phyloP scores from a whole-genome alignment of 2,329 filamentous ascomycete species.

The Neospermospora avenae region DNA sequence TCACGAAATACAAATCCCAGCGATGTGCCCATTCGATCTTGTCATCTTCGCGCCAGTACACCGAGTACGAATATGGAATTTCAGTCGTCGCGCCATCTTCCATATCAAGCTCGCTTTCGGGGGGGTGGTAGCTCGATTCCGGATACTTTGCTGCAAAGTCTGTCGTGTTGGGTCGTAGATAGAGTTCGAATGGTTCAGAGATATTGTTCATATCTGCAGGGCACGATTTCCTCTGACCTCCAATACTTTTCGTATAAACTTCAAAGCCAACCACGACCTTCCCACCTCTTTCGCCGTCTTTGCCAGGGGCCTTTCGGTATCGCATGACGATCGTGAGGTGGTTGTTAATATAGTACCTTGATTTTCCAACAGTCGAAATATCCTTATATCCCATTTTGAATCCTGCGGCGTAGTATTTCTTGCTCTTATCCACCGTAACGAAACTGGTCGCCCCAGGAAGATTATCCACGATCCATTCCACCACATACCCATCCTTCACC shows the following conservation, averaged over 20 bases:
- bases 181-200: conserved; percentile 64
- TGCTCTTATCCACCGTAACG: conserved; percentile 77
- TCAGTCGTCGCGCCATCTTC: conserved; percentile 64
- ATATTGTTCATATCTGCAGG: conserved; percentile 63
- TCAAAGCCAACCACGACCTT: conserved; percentile 87
- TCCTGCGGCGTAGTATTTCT: conserved; percentile 85
- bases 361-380: conserved; percentile 54
- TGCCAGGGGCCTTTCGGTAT: conserved; percentile 68
- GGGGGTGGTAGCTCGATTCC: conserved; percentile 55
- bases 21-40: conserved; percentile 77
- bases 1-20: conserved; percentile 88
- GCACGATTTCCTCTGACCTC: conserved; percentile 55
- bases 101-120: conserved; percentile 52
- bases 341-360: conserved; percentile 77
- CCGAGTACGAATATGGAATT: conserved; percentile 84
- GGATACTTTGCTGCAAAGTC: conserved; percentile 50
- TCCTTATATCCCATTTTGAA: conserved; percentile 85
- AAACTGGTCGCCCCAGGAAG: conserved; percentile 86
- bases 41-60: conserved; percentile 83
- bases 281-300: conserved; percentile 64
- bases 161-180: conserved; percentile 61
- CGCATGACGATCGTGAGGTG: conserved; percentile 83
- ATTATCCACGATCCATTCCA: conserved; percentile 92
- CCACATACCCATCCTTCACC: conserved; percentile 77
- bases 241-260: conserved; percentile 83